A percentile compares a stretch with the other conserved stretches of the same genome.
phyloP scores from a whole-genome alignment of 495 filamentous ascomycete species.

The Clavariopsis aquatica region DNA sequence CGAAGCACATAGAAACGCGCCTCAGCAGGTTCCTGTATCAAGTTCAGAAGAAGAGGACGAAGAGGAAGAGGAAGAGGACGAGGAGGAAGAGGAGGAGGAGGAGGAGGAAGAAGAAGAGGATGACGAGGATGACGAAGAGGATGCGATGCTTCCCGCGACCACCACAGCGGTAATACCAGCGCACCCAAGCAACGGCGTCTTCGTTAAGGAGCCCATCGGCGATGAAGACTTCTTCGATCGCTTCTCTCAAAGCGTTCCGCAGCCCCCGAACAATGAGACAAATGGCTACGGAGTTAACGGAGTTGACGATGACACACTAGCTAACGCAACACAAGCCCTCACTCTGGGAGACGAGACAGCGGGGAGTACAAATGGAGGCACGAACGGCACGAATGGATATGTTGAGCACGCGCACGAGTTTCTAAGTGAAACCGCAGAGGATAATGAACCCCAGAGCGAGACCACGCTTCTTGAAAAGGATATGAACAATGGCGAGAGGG shows the following conservation, averaged over 20 bases:
- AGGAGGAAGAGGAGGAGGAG: slow-evolving; percentile 3
- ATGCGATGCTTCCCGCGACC: slow-evolving; percentile 12
- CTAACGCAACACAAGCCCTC: slow-evolving; percentile 1
- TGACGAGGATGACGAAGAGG: slow-evolving; percentile 2
- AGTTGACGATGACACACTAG: slow-evolving; percentile 7
- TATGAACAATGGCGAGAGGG: slow-evolving; percentile 28
- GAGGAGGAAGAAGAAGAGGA: not conserved
- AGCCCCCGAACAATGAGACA: not conserved
- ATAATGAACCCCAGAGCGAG: slow-evolving; percentile 39
- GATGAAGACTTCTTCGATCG: slow-evolving; percentile 47
- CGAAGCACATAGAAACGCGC: not conserved
- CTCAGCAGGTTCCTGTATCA: not conserved
- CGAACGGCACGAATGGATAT: not conserved
- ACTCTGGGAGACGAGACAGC: not conserved
- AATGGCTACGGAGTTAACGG: slow-evolving; percentile 21
- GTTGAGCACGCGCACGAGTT: not conserved
- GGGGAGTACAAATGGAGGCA: not conserved
- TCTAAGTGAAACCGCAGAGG: slow-evolving; percentile 7
- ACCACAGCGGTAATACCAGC: slow-evolving; percentile 7
- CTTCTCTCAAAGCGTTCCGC: slow-evolving; percentile 7
- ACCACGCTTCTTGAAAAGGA: slow-evolving; percentile 37
- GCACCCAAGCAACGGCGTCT: slow-evolving; percentile 15
- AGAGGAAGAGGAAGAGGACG: slow-evolving; percentile 13
- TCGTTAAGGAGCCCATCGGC: slow-evolving; percentile 13
- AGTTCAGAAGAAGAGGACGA: slow-evolving; percentile 2